Conservation (phyloP, 352 stramenopile genomes). For the Pythium rishiriense region DNA sequence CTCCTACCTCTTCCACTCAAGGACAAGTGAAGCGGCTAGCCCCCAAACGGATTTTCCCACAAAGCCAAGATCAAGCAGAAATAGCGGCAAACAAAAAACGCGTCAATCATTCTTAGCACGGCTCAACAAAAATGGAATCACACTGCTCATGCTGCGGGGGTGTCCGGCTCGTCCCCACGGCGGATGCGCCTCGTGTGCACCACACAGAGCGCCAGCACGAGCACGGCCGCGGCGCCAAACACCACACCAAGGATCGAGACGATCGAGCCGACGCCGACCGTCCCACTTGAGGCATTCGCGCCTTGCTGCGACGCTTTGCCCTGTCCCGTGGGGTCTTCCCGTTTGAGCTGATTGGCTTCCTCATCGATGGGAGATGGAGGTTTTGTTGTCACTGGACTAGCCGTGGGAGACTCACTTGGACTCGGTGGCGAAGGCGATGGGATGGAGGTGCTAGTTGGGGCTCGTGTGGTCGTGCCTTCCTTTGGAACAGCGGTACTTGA, state of each 20-base stretch:
- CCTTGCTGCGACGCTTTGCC: slow-evolving; percentile 9
- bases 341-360: slow-evolving; percentile 11
- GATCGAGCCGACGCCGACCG: slow-evolving; percentile 13
- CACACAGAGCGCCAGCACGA: slow-evolving; percentile 24
- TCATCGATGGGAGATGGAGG: neutral
- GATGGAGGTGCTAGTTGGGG: neutral
- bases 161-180: neutral
- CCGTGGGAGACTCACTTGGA: neutral
- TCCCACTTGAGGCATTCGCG: neutral
- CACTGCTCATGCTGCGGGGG: slow-evolving; percentile 4
- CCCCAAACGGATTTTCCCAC: neutral
- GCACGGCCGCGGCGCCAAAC: slow-evolving; percentile 22
- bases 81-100: neutral
- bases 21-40: neutral
- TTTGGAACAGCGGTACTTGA: neutral
- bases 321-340: slow-evolving; percentile 1
- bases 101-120: neutral
- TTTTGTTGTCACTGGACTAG: slow-evolving; percentile 1
- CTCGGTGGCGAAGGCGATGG: neutral
- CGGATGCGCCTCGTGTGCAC: slow-evolving; percentile 21
- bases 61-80: neutral
- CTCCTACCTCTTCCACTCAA: neutral
- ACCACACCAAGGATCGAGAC: slow-evolving; percentile 21
- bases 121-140: neutral
- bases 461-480: neutral